Evolutionary conservation across 2,329 filamentous ascomycete genomes (phyloP).

Genomic region (Arthrobotrys conoides): DNA sequence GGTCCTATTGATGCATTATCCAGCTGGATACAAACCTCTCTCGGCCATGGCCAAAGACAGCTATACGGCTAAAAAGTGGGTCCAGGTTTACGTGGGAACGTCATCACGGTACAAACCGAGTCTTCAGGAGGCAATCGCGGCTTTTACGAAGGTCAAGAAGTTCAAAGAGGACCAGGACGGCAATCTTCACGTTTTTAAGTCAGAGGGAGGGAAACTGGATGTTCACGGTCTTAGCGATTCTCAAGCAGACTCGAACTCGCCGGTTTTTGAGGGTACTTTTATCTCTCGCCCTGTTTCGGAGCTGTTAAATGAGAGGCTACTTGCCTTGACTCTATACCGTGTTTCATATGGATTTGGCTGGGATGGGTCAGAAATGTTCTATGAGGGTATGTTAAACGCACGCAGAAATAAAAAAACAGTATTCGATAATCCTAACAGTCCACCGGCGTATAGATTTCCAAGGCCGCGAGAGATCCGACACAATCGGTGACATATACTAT

Average conservation of each 20-base stretch:
- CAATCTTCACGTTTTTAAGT: slow-evolving; percentile 55
- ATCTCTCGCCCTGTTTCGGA: slow-evolving; percentile 80
- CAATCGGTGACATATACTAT: slow-evolving; percentile 67
- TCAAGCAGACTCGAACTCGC: slow-evolving; percentile 36
- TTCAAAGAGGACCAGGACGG: slow-evolving; percentile 63
- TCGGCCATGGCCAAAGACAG: slow-evolving; percentile 71
- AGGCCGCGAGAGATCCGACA: slow-evolving; percentile 61
- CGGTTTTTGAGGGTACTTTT: slow-evolving; percentile 73
- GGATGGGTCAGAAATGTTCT: slow-evolving; percentile 76
- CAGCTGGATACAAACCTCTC: slow-evolving; percentile 74
- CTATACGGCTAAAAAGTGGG: slow-evolving; percentile 65
- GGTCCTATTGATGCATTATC: slow-evolving; percentile 79
- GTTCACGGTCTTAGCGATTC: slow-evolving; percentile 47
- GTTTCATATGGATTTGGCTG: slow-evolving; percentile 73
- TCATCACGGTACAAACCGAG: slow-evolving; percentile 81
- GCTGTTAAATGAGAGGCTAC: slow-evolving; percentile 77
- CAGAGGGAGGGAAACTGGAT: slow-evolving; percentile 47
- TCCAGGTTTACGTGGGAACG: slow-evolving; percentile 78
- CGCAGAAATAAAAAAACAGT: not conserved
- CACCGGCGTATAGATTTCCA: slow-evolving; percentile 60
- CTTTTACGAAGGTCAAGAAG: slow-evolving; percentile 68
- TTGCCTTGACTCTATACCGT: slow-evolving; percentile 75
- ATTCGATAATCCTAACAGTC: not conserved
- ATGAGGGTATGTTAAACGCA: slow-evolving; percentile 68
- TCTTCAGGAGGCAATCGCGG: slow-evolving; percentile 70